Percentiles rank a stretch among this genome's conserved stretches.
These are phyloP conservation scores for Begonia loranthoides DNA, from an alignment of 306 rosid species.

Conservation along the genomic window DNA sequence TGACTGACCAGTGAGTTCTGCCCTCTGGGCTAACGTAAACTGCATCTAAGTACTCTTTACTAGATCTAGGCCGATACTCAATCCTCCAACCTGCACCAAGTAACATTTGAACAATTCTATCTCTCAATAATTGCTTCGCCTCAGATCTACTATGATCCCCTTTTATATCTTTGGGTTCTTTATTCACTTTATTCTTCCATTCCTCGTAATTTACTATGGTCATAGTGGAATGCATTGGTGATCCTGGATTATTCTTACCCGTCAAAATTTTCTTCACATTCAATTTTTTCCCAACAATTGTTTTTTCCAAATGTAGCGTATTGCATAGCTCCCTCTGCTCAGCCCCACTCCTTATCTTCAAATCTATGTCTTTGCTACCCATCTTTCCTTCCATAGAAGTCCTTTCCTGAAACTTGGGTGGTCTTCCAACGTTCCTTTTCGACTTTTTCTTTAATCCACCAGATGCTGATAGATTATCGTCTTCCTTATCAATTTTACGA, in stretches of 20 bases:
- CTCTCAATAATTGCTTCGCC: conserved; percentile 48
- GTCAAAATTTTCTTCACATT: conserved; percentile 15
- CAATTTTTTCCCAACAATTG: conserved; percentile 1
- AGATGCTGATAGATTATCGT: conserved; percentile 6
- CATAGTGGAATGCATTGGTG: conserved; percentile 11
- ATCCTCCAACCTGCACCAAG: conserved; percentile 80
- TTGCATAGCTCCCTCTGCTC: conserved; percentile 14
- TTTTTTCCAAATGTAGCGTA: conserved; percentile 10
- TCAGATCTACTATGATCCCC: conserved; percentile 10
- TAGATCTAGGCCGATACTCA: conserved; percentile 57
- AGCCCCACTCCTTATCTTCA: conserved; percentile 15
- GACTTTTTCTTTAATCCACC: conserved; percentile 7
- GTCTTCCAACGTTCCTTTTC: conserved; percentile 37
- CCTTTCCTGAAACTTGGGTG: conserved; percentile 13
- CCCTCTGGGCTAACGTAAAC: conserved; percentile 73
- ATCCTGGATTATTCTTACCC: conserved; percentile 18
- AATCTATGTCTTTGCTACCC: conserved; percentile 10
- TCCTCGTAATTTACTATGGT: background rate
- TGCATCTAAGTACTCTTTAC: conserved; percentile 47
- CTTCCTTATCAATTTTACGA: conserved; percentile 12
- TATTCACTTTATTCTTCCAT: conserved; percentile 4
- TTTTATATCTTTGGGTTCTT: conserved; percentile 7
- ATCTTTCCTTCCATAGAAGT: conserved; percentile 16
- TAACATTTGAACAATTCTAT: conserved; percentile 43
- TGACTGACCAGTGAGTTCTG: conserved; percentile 86